Evolutionary conservation across 768 basidiomycete genomes (phyloP).

Genomic region (Coprinopsis marcescibilis): DNA sequence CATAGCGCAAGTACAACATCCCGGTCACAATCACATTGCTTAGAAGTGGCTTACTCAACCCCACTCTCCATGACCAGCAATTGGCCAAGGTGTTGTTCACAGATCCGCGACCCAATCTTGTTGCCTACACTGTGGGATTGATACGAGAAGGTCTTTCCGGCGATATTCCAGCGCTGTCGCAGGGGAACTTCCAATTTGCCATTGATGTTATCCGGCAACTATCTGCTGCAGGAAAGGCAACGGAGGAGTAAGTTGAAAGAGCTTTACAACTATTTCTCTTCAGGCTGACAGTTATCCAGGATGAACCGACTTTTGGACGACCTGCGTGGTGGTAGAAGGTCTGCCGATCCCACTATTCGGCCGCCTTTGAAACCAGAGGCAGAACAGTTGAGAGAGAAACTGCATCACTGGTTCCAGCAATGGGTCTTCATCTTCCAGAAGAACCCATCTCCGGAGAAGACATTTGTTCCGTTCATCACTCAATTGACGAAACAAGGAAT

Average conservation of each 20-base stretch:
- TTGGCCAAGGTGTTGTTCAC: constrained; percentile 79
- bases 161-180: constrained; percentile 75
- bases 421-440: constrained; percentile 95
- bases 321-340: constrained; percentile 60
- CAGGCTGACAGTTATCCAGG: constrained; percentile 30
- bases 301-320: constrained; percentile 75
- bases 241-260: constrained; percentile 67
- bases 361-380: constrained; percentile 56
- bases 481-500: constrained; percentile 96
- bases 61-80: constrained; percentile 80
- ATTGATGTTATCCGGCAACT: constrained; percentile 79
- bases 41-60: constrained; percentile 73
- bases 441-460: constrained; percentile 86
- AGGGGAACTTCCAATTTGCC: constrained; percentile 71
- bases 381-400: constrained; percentile 68
- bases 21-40: constrained; percentile 88
- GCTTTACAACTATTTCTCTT: not conserved
- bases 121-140: constrained; percentile 77
- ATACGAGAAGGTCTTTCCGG: constrained; percentile 82
- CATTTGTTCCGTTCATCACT: constrained; percentile 95
- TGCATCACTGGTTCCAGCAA: constrained; percentile 83
- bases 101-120: constrained; percentile 69
- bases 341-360: constrained; percentile 30
- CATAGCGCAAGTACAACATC: constrained; percentile 91
- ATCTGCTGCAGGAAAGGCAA: constrained; percentile 67